Evolutionary conservation across 2,329 filamentous ascomycete genomes (phyloP).

Genomic region (Rhynchosporium graminicola): DNA sequence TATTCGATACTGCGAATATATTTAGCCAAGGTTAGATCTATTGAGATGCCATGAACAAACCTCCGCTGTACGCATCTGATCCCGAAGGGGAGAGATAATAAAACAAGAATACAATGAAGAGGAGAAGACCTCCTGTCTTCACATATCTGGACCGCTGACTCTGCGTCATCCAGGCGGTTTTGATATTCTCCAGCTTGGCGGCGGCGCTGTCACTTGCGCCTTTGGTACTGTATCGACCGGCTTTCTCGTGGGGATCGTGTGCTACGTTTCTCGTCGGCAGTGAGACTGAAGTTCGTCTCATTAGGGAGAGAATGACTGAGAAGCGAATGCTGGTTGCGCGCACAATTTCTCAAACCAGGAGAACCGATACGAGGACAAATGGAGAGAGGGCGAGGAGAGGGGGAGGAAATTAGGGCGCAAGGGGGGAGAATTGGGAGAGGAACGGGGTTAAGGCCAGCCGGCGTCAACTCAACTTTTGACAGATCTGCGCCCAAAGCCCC

Average conservation of each 20-base stretch:
- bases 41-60: constrained; percentile 19
- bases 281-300: constrained; percentile 67
- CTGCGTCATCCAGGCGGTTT: constrained; percentile 61
- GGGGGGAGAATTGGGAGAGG: constrained; percentile 14
- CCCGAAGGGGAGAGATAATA: constrained; percentile 64
- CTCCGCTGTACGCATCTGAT: constrained; percentile 38
- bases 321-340: constrained; percentile 18
- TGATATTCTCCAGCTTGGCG: constrained; percentile 55
- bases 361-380: constrained; percentile 11
- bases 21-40: constrained; percentile 17
- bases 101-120: constrained; percentile 61
- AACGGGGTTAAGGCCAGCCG: neutral
- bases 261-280: constrained; percentile 60
- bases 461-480: constrained; percentile 14
- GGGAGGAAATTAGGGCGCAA: neutral
- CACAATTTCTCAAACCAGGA: constrained; percentile 19
- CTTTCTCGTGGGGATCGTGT: constrained; percentile 66
- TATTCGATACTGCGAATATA: constrained; percentile 24
- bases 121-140: constrained; percentile 63
- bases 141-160: constrained; percentile 65
- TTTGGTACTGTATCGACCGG: constrained; percentile 56
- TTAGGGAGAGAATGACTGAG: constrained; percentile 40
- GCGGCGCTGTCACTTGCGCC: constrained; percentile 44
- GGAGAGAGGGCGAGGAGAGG: neutral
- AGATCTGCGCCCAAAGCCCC: constrained; percentile 6